Conservation (phyloP, 1,284 basidiomycete species). For the Mrakiaceae sp. region DNA sequence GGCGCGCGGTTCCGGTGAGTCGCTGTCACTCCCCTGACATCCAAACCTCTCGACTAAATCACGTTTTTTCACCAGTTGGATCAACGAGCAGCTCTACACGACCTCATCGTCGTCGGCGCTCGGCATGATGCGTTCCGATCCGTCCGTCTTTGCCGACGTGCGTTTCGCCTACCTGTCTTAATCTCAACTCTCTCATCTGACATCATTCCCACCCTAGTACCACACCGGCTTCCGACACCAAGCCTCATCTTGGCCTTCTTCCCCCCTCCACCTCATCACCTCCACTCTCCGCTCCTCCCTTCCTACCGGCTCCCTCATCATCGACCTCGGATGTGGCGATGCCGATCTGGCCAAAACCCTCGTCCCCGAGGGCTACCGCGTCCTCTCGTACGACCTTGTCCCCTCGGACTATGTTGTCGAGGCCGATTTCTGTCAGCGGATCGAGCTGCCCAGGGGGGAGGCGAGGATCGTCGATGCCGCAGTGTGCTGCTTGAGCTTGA, state of each 20-base stretch:
- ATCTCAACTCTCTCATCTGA: conserved; percentile 11
- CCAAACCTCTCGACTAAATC: not conserved
- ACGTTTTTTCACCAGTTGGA: conserved; percentile 44
- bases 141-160: conserved; percentile 63
- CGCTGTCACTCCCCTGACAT: conserved; percentile 4
- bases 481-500: conserved; percentile 87
- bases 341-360: conserved; percentile 71
- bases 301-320: conserved; percentile 62
- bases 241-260: conserved; percentile 79
- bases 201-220: conserved; percentile 48
- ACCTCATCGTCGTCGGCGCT: conserved; percentile 61
- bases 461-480: conserved; percentile 74
- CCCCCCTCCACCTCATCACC: conserved; percentile 72
- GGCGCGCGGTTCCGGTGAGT: conserved; percentile 72
- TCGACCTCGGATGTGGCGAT: conserved; percentile 91
- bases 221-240: conserved; percentile 80
- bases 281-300: conserved; percentile 43
- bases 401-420: conserved; percentile 64
- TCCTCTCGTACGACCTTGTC: conserved; percentile 71
- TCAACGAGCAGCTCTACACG: conserved; percentile 81
- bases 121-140: conserved; percentile 68
- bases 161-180: conserved; percentile 21
- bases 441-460: conserved; percentile 73
- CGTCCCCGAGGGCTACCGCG: conserved; percentile 52
- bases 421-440: conserved; percentile 59